Base-by-base conservation (phyloP, 1,284 basidiomycete genomes). In the Inonotus obliquus region DNA sequence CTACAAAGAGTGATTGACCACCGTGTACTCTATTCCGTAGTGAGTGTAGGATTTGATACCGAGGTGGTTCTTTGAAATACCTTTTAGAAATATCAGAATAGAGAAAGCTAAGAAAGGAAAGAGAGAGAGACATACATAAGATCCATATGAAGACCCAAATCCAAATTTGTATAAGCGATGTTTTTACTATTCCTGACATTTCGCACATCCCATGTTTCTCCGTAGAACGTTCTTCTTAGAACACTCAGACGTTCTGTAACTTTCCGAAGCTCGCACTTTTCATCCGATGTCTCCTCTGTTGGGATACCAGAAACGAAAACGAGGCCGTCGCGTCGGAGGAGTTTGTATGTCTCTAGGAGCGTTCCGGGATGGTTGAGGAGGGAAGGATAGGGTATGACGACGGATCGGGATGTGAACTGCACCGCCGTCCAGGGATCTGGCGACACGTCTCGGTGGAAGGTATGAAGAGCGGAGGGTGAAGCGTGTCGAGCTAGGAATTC, bases 121-220 rank as follows among this genome's bases (percentile, higher is more conserved):
- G n/a, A 29, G 41, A 32, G 41, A 39, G 38, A 47, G 13, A 57
- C 91, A 66, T 68, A 96, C 92, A 91, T 74, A 0, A 97, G 76
- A 75, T 98, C 96, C 90, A 95, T 94, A 71, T 98, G 96, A 21
- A 96, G 72, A 0, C 91, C 95, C 1, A 99, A 79, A 68, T 93
- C 84, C 19, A 97, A 79, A 72, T 94, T 90, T 5, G 96, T 99
- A 73, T 98, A 98, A 1, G 96, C 96, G 64, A 99, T 94, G 74
- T 99, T 99, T 67, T 82, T 85, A 67, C 89, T 91, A 62, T 91
- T 79, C 52, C 75, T 75, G 48, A 91, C 71, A 65, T 87, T 91
- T 73, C 86, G 85, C 21, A 99, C 96, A 73, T 98, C 87, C 94
- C 95, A 99, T 0, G 91, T 76, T 61, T 82, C 77, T 1, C 96